Base-by-base conservation (phyloP, 148 eudicot species). In the Linanthus parryae region DNA sequence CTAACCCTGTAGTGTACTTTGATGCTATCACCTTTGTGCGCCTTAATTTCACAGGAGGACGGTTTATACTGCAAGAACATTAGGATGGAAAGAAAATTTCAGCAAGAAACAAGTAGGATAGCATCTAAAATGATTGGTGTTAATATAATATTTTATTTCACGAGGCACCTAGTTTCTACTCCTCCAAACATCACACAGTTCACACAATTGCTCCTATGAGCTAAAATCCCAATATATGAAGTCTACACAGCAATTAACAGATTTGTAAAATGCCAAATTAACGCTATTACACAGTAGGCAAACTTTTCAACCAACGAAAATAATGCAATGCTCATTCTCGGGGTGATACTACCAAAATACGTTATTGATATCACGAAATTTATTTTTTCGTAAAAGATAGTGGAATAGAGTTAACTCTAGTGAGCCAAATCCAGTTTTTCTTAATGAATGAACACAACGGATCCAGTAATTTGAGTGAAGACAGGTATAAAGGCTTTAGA, bases 1-100 rank as follows among this genome's bases (percentile, higher is more conserved):
- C 94, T 80, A 25, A 94, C 99, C 91, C 95, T 73, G 62, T 94
- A 94, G 66, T 88, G 99, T 56, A 94, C 99, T 79, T 71, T 73
- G 40, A 94, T 36, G 58, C 54, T 77, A 59, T 94, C 96, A 27
- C 99, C 99, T 65, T 94, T 94, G 72, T 94, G 96, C 57, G 99
- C 99, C 69, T 88, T 80, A 64, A 84, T 61, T 24, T 84, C 95
- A 62, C 99, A 94, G 39, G 80, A 48, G 49, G 59, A 44, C 51
- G 99, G 99, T 74, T 78, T 94, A 73, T 71, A 69, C 99, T 94
- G 91, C 59, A 56, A 61, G 24, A 52, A 22, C 26, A 44, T 15
- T 66, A 45, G 6, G 10, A 51, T 33, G 43, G 11, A 16, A 3
- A 41, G 28, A 16, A 49, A 4, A 17, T 42, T 42, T 42, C 7